phyloP scores from a whole-genome alignment of 352 stramenopile species.

The Pythium apleroticum region DNA sequence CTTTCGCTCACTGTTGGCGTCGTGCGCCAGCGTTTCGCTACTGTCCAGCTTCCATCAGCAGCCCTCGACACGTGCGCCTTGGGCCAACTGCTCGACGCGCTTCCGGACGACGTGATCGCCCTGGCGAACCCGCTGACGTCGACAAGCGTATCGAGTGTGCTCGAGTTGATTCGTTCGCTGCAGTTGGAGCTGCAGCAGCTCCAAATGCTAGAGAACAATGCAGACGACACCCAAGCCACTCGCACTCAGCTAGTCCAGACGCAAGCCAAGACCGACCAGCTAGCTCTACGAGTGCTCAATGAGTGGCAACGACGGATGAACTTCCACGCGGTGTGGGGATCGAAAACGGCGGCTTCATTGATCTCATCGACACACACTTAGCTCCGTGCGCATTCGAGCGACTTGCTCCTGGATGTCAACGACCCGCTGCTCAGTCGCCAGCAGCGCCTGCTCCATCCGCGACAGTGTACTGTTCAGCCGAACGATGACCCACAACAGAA shows the following conservation, averaged over 20 bases:
- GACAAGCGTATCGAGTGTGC: constrained; percentile 3
- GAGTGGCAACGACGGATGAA: constrained; percentile 21
- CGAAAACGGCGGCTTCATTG: neutral
- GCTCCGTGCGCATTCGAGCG: constrained; percentile 2
- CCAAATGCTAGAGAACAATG: neutral
- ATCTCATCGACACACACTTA: constrained; percentile 17
- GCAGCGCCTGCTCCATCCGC: constrained; percentile 57
- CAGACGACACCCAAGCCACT: neutral
- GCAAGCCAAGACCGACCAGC: constrained; percentile 15
- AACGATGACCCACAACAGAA: constrained; percentile 60
- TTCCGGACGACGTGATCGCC: constrained; percentile 10
- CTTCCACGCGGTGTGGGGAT: constrained; percentile 14
- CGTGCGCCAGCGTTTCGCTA: constrained; percentile 10
- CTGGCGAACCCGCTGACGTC: constrained; percentile 13
- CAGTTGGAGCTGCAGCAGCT: constrained; percentile 10
- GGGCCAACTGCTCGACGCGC: neutral
- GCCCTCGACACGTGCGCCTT: neutral
- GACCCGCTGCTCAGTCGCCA: constrained; percentile 33
- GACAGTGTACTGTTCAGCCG: constrained; percentile 55
- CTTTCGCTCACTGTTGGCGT: neutral
- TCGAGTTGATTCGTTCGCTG: constrained; percentile 4
- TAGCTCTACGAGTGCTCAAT: constrained; percentile 16
- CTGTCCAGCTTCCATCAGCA: neutral
- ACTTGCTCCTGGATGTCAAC: constrained; percentile 22
- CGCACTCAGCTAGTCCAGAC: neutral